Evolutionary conservation across 192 early-diverging fungal genomes (phyloP).

Genomic region (Spinellus fusiger): DNA sequence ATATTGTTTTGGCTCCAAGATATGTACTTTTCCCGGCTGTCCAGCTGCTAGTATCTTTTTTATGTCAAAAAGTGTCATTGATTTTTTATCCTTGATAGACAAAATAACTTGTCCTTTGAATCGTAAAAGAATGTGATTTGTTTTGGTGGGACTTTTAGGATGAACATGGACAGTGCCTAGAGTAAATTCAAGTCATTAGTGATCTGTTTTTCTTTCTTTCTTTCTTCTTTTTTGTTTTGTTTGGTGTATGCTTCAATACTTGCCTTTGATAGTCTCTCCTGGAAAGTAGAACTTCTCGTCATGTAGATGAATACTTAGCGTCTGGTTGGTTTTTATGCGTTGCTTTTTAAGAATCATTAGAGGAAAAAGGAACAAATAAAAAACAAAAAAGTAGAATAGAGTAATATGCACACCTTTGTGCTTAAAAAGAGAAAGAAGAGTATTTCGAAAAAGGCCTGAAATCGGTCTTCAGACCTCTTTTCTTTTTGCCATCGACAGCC

Average conservation of each 20-base stretch:
- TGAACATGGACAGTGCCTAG: conserved; percentile 26
- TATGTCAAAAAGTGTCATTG: conserved; percentile 20
- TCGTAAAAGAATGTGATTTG: conserved; percentile 24
- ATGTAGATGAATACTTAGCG: conserved; percentile 23
- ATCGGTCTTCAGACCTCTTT: too few species aligned
- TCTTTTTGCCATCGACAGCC: too few species aligned
- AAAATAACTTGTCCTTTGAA: conserved; percentile 27
- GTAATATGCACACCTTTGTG: too few species aligned
- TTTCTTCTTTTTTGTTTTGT: too few species aligned
- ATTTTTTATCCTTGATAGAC: conserved; percentile 25
- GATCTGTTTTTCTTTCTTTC: not conserved
- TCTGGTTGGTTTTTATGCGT: conserved; percentile 11
- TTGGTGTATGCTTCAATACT: too few species aligned
- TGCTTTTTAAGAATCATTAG: not conserved
- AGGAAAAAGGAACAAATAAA: not conserved
- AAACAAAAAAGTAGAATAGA: not conserved
- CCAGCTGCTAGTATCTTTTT: conserved; percentile 1
- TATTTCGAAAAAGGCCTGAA: too few species aligned
- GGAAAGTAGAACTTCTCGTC: conserved; percentile 38
- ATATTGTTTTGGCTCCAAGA: conserved; percentile 24
- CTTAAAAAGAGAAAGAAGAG: too few species aligned
- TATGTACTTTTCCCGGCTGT: conserved; percentile 1
- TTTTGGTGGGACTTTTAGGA: conserved; percentile 20
- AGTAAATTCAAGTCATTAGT: not conserved
- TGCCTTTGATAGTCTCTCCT: conserved; percentile 32